A percentile compares a stretch with the other conserved stretches of the same genome.
Evolutionary conservation across 2,329 filamentous ascomycete genomes (phyloP).

Genomic region (Aspergillus novoparasiticus): DNA sequence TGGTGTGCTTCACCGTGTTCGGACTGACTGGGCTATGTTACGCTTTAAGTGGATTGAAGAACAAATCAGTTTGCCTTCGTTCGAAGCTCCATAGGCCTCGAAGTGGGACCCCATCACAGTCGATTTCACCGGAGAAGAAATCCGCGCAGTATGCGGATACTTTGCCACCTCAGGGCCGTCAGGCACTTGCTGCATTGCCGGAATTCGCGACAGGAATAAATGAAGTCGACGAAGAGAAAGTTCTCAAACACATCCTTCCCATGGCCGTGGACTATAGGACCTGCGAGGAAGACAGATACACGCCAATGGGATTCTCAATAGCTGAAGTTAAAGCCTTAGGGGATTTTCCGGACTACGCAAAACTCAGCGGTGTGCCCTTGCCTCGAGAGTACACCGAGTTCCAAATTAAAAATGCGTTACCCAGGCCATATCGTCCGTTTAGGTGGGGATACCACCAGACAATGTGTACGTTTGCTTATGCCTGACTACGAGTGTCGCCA

Average conservation of each 20-base stretch:
- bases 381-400: conserved; percentile 67
- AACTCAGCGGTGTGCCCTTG: conserved; percentile 72
- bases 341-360: conserved; percentile 77
- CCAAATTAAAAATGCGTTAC: conserved; percentile 66
- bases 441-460: conserved; percentile 87
- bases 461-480: conserved; percentile 67
- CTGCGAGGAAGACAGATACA: conserved; percentile 50
- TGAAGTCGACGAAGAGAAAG: conserved; percentile 35
- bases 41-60: conserved; percentile 32
- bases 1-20: conserved; percentile 25
- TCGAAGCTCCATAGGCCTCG: conserved; percentile 44
- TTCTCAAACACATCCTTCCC: conserved; percentile 40
- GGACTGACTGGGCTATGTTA: conserved; percentile 30
- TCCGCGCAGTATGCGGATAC: conserved; percentile 47
- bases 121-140: conserved; percentile 54
- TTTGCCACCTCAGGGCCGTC: conserved; percentile 57
- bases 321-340: conserved; percentile 71
- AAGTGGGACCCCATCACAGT: conserved; percentile 56
- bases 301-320: conserved; percentile 70
- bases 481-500: neutral
- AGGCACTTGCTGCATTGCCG: conserved; percentile 43
- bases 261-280: conserved; percentile 45
- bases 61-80: conserved; percentile 43
- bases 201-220: conserved; percentile 19
- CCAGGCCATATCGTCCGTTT: conserved; percentile 79